Evolutionary conservation across 306 rosid genomes (phyloP).

Genomic region (Lupinus albus): DNA sequence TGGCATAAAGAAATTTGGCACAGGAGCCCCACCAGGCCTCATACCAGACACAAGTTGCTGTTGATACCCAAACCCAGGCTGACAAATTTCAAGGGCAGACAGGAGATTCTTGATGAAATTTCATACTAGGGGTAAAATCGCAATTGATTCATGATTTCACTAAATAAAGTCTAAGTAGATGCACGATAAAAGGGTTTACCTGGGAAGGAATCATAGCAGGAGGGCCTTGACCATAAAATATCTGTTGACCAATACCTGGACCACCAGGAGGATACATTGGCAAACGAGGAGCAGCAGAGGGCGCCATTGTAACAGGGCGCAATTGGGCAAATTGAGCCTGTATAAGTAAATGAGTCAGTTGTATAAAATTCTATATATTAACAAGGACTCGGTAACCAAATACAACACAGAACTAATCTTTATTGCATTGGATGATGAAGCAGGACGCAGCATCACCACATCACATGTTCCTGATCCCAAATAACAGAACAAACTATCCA

Average conservation of each 20-base stretch:
- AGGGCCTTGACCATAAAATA: constrained; percentile 96
- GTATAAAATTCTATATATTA: constrained; percentile 7
- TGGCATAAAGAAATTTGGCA: constrained; percentile 92
- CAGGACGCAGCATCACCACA: not conserved
- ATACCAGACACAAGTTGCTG: constrained; percentile 98
- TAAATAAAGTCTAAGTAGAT: not conserved
- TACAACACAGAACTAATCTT: constrained; percentile 5
- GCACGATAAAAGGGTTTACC: constrained; percentile 50
- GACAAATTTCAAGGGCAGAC: constrained; percentile 34
- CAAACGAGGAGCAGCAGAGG: constrained; percentile 91
- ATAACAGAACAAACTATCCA: not conserved
- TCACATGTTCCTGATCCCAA: constrained; percentile 18
- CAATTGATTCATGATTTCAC: not conserved
- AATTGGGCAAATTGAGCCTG: constrained; percentile 98
- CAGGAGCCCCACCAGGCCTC: constrained; percentile 96
- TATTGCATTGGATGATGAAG: constrained; percentile 1
- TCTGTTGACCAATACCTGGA: constrained; percentile 95
- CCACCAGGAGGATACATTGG: constrained; percentile 97
- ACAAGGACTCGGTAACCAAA: constrained; percentile 7
- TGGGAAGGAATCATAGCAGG: constrained; percentile 97
- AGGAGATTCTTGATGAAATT: constrained; percentile 23
- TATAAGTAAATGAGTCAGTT: constrained; percentile 13
- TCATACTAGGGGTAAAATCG: not conserved
- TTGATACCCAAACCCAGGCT: constrained; percentile 98
- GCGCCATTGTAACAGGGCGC: constrained; percentile 85